These are phyloP conservation scores for Mucor sp. DNA, from an alignment of 371 early-diverging fungal species.

Conservation along the genomic window DNA sequence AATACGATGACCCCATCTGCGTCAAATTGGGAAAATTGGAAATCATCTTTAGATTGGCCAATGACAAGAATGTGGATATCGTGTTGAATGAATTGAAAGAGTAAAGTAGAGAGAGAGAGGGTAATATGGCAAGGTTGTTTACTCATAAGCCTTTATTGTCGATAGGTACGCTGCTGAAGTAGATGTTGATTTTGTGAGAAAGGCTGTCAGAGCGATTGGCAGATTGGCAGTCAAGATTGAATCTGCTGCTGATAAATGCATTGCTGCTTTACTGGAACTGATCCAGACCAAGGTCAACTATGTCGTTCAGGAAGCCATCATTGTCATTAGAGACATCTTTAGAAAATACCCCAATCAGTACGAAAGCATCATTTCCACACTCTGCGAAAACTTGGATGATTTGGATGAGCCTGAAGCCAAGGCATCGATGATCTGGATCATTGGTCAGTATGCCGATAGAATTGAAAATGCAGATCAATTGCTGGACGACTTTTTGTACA, in stretches of 20 bases:
- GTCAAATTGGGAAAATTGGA: slow-evolving; percentile 94
- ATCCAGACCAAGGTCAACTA: slow-evolving; percentile 91
- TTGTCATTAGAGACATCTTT: slow-evolving; percentile 84
- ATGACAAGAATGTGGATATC: slow-evolving; percentile 78
- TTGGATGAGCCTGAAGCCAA: slow-evolving; percentile 96
- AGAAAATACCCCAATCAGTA: slow-evolving; percentile 94
- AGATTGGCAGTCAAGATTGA: slow-evolving; percentile 91
- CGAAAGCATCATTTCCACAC: slow-evolving; percentile 82
- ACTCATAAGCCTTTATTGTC: no score
- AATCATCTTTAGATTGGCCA: slow-evolving; percentile 83
- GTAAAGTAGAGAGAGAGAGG: slow-evolving; percentile 43
- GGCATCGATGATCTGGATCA: slow-evolving; percentile 96
- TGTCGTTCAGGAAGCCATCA: slow-evolving; percentile 92
- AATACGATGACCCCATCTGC: slow-evolving; percentile 96
- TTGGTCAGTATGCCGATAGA: slow-evolving; percentile 94
- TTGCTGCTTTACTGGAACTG: slow-evolving; percentile 82
- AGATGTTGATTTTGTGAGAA: slow-evolving; percentile 95
- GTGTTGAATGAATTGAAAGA: slow-evolving; percentile 92
- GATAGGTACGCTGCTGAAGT: slow-evolving; percentile 89
- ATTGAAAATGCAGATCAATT: slow-evolving; percentile 90
- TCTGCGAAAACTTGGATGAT: slow-evolving; percentile 89
- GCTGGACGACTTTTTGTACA: slow-evolving; percentile 78
- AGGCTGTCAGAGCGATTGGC: slow-evolving; percentile 91
- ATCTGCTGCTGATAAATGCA: slow-evolving; percentile 80
- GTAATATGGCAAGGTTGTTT: not conserved